Evolutionary conservation across 495 filamentous ascomycete genomes (phyloP).

Genomic region (Choiromyces venosus): DNA sequence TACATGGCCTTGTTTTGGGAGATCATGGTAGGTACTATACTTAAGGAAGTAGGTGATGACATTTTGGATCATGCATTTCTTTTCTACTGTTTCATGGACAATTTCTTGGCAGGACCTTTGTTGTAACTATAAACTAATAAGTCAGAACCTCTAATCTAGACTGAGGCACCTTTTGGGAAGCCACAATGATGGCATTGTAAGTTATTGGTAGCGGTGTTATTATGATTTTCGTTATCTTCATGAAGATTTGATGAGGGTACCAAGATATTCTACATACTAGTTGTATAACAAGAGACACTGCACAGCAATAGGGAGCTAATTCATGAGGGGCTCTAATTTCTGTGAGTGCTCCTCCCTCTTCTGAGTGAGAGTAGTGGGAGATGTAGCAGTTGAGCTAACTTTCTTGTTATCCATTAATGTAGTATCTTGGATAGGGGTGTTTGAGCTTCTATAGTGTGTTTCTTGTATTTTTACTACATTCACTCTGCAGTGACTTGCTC

Average conservation of each 20-base stretch:
- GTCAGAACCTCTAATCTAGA: constrained; percentile 7
- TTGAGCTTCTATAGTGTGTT: no score
- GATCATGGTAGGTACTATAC: constrained; percentile 1
- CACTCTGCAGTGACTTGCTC: no score
- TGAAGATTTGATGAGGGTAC: neutral
- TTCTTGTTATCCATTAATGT: no score
- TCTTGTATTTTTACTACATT: no score
- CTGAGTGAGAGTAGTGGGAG: no score
- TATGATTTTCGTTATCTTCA: neutral
- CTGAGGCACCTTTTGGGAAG: neutral
- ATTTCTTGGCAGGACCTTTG: constrained; percentile 6
- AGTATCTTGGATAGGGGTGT: no score
- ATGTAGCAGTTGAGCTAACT: no score
- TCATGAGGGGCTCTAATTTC: no score
- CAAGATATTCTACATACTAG: constrained; percentile 6
- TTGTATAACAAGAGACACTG: no score
- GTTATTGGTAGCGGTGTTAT: neutral
- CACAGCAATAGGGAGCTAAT: no score
- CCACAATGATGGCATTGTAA: constrained; percentile 3
- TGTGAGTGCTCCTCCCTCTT: no score
- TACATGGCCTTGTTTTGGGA: constrained; percentile 1
- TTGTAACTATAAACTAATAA: constrained; percentile 4
- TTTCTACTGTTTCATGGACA: neutral
- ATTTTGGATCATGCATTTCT: neutral
- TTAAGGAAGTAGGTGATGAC: neutral